Percentiles rank a stretch among this genome's conserved stretches.
phyloP scores from a whole-genome alignment of 495 filamentous ascomycete species.

The Staphylotrichum tortipilum region DNA sequence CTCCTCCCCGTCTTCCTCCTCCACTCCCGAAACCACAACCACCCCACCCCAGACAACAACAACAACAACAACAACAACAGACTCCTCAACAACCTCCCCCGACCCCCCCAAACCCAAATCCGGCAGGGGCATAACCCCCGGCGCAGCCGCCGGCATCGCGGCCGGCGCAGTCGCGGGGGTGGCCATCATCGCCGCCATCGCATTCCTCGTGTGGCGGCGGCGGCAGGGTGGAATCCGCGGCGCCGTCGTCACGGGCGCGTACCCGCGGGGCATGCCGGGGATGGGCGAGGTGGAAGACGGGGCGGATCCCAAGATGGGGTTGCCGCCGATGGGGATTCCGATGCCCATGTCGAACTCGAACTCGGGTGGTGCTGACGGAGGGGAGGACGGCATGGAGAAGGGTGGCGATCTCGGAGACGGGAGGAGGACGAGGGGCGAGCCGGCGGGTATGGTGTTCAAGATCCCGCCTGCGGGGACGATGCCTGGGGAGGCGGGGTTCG shows the following conservation, averaged over 20 bases:
- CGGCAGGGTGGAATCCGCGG: slow-evolving; percentile 13
- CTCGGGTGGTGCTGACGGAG: too few species aligned
- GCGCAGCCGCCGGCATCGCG: slow-evolving; percentile 18
- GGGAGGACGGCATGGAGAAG: background rate
- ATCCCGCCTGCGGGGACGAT: background rate
- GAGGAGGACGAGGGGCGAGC: background rate
- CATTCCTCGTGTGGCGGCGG: slow-evolving; percentile 13
- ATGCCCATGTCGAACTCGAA: too few species aligned
- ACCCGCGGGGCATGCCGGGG: slow-evolving; percentile 8
- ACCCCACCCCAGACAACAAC: background rate
- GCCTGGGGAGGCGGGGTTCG: background rate
- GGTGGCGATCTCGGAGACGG: background rate
- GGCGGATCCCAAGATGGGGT: background rate
- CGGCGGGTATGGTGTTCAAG: background rate
- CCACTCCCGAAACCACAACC: background rate
- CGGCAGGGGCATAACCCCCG: slow-evolving; percentile 9
- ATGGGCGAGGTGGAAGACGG: too few species aligned
- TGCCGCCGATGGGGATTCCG: background rate
- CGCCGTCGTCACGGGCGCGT: slow-evolving; percentile 16
- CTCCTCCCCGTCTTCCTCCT: background rate
- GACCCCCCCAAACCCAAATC: background rate
- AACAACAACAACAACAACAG: background rate
- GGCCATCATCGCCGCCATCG: slow-evolving; percentile 4
- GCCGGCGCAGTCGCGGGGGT: slow-evolving; percentile 11
- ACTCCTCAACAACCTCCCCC: background rate